phyloP scores from a whole-genome alignment of 768 basidiomycete genomes.

The Mycena amicta region DNA sequence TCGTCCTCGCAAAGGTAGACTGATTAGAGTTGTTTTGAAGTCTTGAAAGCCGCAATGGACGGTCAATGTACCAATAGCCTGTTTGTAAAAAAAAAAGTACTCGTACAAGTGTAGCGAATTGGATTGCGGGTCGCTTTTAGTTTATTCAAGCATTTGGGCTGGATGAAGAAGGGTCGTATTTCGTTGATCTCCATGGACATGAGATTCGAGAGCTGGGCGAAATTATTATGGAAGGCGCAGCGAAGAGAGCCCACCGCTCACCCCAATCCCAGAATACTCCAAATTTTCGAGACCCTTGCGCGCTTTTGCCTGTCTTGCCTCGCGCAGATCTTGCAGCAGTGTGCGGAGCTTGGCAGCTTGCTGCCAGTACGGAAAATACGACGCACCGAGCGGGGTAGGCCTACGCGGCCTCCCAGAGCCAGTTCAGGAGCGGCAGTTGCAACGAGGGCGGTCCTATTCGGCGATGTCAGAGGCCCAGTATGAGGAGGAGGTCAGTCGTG shows the following conservation, averaged over 20 bases:
- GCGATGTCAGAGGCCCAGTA: no score
- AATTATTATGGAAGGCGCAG: background rate
- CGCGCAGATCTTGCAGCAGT: slow-evolving; percentile 91
- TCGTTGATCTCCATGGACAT: slow-evolving; percentile 94
- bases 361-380: no score
- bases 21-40: no score
- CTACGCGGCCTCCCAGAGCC: no score
- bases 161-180: slow-evolving; percentile 85
- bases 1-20: slow-evolving; percentile 58
- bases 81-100: background rate
- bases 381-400: no score
- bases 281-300: slow-evolving; percentile 80
- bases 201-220: slow-evolving; percentile 79
- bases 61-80: slow-evolving; percentile 6
- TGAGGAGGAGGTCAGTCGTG: no score
- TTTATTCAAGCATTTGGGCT: slow-evolving; percentile 69
- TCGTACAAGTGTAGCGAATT: background rate
- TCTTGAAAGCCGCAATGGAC: slow-evolving; percentile 10
- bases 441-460: no score
- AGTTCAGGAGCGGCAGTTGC: no score
- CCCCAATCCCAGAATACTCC: slow-evolving; percentile 81
- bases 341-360: slow-evolving; percentile 83
- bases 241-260: slow-evolving; percentile 36
- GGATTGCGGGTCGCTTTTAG: slow-evolving; percentile 41
- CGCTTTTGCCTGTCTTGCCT: slow-evolving; percentile 93